These are phyloP conservation scores for Leishmania aethiopica DNA, from an alignment of 208 protist genomes.

Conservation along the genomic window DNA sequence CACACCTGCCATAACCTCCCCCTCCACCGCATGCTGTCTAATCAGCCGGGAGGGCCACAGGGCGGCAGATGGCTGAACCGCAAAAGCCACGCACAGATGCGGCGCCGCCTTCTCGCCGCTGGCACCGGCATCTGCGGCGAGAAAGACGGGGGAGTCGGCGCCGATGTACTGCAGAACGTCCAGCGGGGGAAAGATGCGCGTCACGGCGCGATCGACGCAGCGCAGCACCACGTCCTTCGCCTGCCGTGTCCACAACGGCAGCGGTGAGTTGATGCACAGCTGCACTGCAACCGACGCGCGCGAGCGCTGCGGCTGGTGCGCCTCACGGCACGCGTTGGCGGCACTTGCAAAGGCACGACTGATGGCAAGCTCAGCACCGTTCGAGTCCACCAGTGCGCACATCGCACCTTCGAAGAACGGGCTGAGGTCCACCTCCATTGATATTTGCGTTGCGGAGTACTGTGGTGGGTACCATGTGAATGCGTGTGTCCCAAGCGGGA, in stretches of 20 bases:
- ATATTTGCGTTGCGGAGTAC: background rate
- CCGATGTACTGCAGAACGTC: constrained; percentile 65
- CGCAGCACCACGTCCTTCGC: constrained; percentile 56
- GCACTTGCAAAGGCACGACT: constrained; percentile 39
- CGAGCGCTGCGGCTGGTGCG: constrained; percentile 4
- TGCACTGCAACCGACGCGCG: constrained; percentile 4
- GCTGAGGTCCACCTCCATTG: constrained; percentile 22
- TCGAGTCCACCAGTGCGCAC: constrained; percentile 1
- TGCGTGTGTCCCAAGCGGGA: background rate
- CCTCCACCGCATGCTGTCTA: constrained; percentile 33
- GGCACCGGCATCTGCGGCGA: background rate
- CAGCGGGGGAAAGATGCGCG: constrained; percentile 70
- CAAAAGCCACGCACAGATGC: constrained; percentile 16
- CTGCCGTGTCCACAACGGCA: constrained; percentile 17
- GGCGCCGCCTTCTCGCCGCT: background rate
- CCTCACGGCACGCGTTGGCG: constrained; percentile 15
- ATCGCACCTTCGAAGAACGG: constrained; percentile 7
- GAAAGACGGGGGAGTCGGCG: constrained; percentile 27
- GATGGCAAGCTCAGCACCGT: constrained; percentile 33
- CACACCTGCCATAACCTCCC: constrained; percentile 13
- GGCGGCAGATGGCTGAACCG: constrained; percentile 19
- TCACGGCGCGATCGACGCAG: constrained; percentile 75
- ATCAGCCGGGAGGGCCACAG: constrained; percentile 1
- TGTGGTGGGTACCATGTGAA: background rate
- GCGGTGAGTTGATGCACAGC: background rate